Evolutionary conservation across 345 rosid genomes (phyloP), one percentile per base, ranked within the genome.

Genomic region (Eucalyptus erythrocorys): DNA sequence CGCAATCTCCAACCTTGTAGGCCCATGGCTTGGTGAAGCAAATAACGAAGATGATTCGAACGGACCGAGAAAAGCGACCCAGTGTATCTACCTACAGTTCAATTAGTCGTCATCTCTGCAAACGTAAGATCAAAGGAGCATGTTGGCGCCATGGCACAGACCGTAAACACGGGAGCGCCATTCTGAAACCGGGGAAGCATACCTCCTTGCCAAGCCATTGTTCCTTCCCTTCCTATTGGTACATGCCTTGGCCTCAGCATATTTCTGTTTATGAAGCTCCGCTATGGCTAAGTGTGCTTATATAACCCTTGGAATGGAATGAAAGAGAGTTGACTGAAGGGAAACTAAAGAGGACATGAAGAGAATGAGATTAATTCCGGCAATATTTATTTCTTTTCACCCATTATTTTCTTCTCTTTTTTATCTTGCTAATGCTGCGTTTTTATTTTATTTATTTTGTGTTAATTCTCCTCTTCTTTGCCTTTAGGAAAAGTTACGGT

Each of bases 61-160:
- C 14, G 32, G 66, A 32, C 66, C 26, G 26, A 21, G 86, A 30
- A 81, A 11, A 27, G 82, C 55, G 27, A 26, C 13, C 57, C 19
- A 80, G 85, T 37, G 48, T 80, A 22, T 21, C 26, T 4, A 37
- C 13, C 40, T 16, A 79, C 6, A 17, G 47, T 37, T 79, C 11
- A 88, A 30, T 64, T 34, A 50, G 48, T 84, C 93, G 42, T 95
- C 97, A 89, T 91, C 96, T 6, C 94, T 94, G 12, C 94, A 96
- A 68, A 95, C 91, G 88, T 94, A 95, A 94, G 94, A 94, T 90
- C 96, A 95, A 48, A 95, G 92, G 85, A 96, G 95, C 95, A 96
- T 95, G 89, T 51, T 94, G 97, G 64, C 95, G 55, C 24, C 19
- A 51, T 19, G 55, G 55, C 55, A 94, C 81, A 96, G 86, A 88